phyloP scores from a whole-genome alignment of 371 early-diverging fungal species.

The Syncephalastrum contaminatum region DNA sequence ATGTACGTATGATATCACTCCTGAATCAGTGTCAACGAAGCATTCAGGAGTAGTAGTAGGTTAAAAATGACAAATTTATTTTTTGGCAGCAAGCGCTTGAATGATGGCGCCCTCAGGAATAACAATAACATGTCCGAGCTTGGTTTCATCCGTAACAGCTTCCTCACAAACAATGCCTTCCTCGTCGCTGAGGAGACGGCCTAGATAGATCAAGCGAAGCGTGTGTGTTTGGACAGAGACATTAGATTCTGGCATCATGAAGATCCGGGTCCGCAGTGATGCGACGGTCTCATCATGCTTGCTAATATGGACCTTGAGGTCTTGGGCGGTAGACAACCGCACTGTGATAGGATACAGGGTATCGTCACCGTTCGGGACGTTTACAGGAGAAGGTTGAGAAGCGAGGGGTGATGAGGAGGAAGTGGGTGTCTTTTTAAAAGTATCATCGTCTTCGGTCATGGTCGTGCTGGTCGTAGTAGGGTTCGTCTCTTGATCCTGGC shows the following conservation, averaged over 20 bases:
- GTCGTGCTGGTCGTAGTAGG: constrained; percentile 4
- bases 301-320: constrained; percentile 26
- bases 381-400: neutral
- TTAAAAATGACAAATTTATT: neutral
- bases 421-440: constrained; percentile 5
- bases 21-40: too few species aligned
- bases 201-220: constrained; percentile 37
- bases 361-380: neutral
- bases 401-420: neutral
- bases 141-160: constrained; percentile 5
- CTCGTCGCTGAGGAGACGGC: constrained; percentile 28
- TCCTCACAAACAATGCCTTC: constrained; percentile 20
- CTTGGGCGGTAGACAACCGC: constrained; percentile 35
- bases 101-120: constrained; percentile 25
- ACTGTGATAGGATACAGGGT: constrained; percentile 24
- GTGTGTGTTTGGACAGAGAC: constrained; percentile 23
- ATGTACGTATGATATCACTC: too few species aligned
- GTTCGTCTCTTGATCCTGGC: constrained; percentile 14
- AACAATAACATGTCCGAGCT: constrained; percentile 6
- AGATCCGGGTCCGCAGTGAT: constrained; percentile 27
- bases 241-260: constrained; percentile 13
- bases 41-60: too few species aligned
- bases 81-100: constrained; percentile 28
- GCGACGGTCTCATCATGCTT: constrained; percentile 28
- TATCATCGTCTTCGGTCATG: constrained; percentile 3